These are phyloP conservation scores for Aechmea fasciata DNA, from an alignment of 176 grass and related monocot species.

Conservation along the genomic window DNA sequence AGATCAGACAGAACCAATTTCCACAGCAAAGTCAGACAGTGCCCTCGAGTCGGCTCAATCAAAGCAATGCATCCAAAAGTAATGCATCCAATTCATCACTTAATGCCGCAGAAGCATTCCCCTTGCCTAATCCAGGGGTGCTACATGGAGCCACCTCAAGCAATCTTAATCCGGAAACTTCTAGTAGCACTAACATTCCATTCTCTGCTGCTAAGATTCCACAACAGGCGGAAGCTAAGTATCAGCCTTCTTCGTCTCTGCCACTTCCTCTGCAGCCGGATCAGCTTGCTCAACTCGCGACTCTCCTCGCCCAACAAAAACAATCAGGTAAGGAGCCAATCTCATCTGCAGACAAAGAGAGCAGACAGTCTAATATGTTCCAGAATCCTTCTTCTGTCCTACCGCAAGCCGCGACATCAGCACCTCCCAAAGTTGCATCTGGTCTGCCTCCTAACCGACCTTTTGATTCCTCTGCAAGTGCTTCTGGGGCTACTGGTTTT, in stretches of 20 bases:
- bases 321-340: conserved; percentile 32
- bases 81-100: conserved; percentile 21
- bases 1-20: conserved; percentile 24
- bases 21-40: conserved; percentile 22
- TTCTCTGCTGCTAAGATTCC: conserved; percentile 20
- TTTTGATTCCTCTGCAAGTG: conserved; percentile 30
- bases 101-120: conserved; percentile 15
- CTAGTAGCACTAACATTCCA: conserved; percentile 8
- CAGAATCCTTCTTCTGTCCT: conserved; percentile 24
- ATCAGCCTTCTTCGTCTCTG: conserved; percentile 28
- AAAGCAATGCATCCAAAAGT: conserved; percentile 20
- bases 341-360: conserved; percentile 27
- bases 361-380: conserved; percentile 27
- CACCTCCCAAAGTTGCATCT: conserved; percentile 19
- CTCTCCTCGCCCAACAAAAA: conserved; percentile 51
- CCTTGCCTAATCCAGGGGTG: conserved; percentile 20
- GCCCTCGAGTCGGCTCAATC: conserved; percentile 30
- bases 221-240: conserved; percentile 23
- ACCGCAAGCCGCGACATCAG: conserved; percentile 14
- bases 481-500: conserved; percentile 29
- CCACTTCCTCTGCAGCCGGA: conserved; percentile 48
- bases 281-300: conserved; percentile 50
- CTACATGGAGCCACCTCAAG: conserved; percentile 25
- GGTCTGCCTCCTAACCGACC: conserved; percentile 11
- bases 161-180: conserved; percentile 35